Evolutionary conservation across 352 stramenopile species (phyloP).

Genomic region (Phytophthora foliorum): DNA sequence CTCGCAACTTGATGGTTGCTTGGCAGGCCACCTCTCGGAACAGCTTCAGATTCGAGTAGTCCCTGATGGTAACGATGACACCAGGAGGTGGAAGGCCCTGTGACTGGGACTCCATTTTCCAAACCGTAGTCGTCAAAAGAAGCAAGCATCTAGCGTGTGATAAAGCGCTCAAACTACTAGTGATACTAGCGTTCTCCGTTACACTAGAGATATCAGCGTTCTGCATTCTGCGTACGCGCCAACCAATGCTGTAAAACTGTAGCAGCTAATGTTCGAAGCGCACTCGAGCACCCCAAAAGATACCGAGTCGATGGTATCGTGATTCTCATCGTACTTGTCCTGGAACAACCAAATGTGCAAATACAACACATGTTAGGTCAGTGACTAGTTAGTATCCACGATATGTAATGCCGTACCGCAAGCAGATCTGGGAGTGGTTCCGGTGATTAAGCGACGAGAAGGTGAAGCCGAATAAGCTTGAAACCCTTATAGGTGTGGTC

Average conservation of each 20-base stretch:
- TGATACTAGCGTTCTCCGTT: too few relatives aligned
- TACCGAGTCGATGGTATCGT: not conserved
- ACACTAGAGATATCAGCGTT: too few relatives aligned
- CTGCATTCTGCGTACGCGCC: too few relatives aligned
- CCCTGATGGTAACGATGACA: not conserved
- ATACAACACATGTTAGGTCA: not conserved
- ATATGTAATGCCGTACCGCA: not conserved
- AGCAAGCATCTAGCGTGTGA: too few relatives aligned
- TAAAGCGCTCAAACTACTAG: too few relatives aligned
- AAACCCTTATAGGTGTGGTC: conserved; percentile 2
- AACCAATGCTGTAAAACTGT: too few relatives aligned
- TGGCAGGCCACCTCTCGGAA: not conserved
- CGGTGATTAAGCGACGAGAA: not conserved
- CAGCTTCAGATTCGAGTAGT: not conserved
- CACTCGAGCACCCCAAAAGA: too few relatives aligned
- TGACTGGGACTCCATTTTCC: not conserved
- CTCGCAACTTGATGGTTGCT: not conserved
- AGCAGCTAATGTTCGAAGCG: too few relatives aligned
- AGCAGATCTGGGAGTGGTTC: not conserved
- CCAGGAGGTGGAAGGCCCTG: not conserved
- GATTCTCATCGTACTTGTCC: not conserved
- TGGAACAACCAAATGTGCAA: not conserved
- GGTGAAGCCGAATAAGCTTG: conserved; percentile 3
- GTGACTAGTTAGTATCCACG: not conserved
- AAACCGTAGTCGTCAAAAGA: not conserved